These are phyloP conservation scores for Capsicum pubescens DNA, from an alignment of 257 asterid genomes.

Conservation along the genomic window DNA sequence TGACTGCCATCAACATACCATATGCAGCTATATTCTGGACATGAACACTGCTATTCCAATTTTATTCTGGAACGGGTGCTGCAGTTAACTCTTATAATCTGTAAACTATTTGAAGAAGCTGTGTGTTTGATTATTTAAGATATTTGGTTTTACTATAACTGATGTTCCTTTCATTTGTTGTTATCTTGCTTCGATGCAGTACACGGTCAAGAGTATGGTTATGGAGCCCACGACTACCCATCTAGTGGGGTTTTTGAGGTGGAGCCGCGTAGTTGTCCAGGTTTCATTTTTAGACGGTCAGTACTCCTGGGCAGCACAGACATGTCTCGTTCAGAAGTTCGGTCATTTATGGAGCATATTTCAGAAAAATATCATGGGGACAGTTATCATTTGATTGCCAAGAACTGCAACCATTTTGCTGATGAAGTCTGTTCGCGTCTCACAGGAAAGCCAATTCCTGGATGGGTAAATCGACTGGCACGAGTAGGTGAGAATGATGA, in stretches of 20 bases:
- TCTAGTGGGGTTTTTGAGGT: slow-evolving; percentile 93
- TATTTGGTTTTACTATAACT: neutral
- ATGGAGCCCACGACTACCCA: slow-evolving; percentile 91
- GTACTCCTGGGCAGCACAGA: slow-evolving; percentile 78
- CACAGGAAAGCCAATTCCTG: slow-evolving; percentile 84
- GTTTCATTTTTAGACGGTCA: slow-evolving; percentile 81
- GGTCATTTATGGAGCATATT: slow-evolving; percentile 77
- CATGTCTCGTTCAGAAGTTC: slow-evolving; percentile 75
- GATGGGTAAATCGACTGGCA: slow-evolving; percentile 96
- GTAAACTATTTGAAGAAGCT: neutral
- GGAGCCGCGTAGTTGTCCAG: slow-evolving; percentile 91
- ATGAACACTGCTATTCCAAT: neutral
- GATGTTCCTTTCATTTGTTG: slow-evolving; percentile 22
- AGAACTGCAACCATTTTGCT: slow-evolving; percentile 93
- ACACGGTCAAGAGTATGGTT: slow-evolving; percentile 86
- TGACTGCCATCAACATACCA: neutral
- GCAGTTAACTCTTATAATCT: neutral
- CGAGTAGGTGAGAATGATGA: slow-evolving; percentile 62
- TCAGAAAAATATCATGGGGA: slow-evolving; percentile 81
- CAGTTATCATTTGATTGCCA: slow-evolving; percentile 82
- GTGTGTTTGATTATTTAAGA: slow-evolving; percentile 5
- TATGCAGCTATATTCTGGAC: neutral
- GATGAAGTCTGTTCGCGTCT: slow-evolving; percentile 75
- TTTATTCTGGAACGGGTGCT: neutral
- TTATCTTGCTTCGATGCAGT: slow-evolving; percentile 46